Evolutionary conservation across 768 basidiomycete genomes (phyloP), one percentile per base, ranked within the genome.

Genomic region (Hygrocybe coccinea): DNA sequence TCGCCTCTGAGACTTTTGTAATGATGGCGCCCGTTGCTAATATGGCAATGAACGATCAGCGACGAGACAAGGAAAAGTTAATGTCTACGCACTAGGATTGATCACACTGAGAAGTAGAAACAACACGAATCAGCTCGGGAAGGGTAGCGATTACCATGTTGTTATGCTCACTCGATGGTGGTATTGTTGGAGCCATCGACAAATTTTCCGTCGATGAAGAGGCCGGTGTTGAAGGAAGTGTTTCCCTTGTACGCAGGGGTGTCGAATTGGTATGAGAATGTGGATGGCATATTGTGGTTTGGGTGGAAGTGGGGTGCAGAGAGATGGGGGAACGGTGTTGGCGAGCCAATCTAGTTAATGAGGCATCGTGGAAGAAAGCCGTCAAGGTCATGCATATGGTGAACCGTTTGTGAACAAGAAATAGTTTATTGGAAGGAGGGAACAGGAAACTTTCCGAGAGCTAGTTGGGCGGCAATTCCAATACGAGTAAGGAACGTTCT

Each of bases 141-240:
- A 2, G 17, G 8, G 9, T 36, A 36, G 41, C 12, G 37, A 56
- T n/a, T n/a, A n/a, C n/a, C n/a, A n/a, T n/a, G n/a, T n/a, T n/a
- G n/a, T n/a, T n/a, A n/a, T 46, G 29, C 17, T 41, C 55, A 69
- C 64, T 63, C 63, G 52, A 69, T 68, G 2, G 79, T 82, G 33
- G 73, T 79, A 1, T 73, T 69, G 4, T 77, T 69, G 7, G 71
- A 68, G 14, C 84, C 84, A 39, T 83, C 81, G 41, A 79, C 71
- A 60, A 81, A 91, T 70, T 89, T 64, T 61, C 84, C 83, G 67
- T 82, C 74, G 71, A 93, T 88, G 76, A 81, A 91, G 59, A 90
- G 67, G 35, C 90, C 88, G 3, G 87, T 86, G 56, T 69, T 67
- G 67, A 88, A 81, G 19, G 71, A 72, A 37, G 77, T 74, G 60